phyloP scores from a whole-genome alignment of 2,329 filamentous ascomycete species.

The Metarhizium album region DNA sequence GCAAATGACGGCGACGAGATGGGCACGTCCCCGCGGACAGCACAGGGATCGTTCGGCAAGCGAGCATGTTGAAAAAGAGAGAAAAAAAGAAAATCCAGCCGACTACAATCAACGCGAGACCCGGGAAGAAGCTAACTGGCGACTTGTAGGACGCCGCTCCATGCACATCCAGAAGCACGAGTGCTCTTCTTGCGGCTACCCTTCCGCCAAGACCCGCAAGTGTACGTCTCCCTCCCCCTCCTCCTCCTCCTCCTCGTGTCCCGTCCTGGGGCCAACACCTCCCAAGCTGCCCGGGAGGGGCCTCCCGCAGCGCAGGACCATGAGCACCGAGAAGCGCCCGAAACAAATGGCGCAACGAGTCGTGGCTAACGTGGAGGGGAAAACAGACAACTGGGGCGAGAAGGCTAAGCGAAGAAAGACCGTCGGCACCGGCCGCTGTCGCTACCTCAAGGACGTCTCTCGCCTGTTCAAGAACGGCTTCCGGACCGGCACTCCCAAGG shows the following conservation, averaged over 20 bases:
- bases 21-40: too few relatives aligned
- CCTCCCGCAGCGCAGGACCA: too few relatives aligned
- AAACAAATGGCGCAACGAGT: not conserved
- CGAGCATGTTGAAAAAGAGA: too few relatives aligned
- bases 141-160: constrained; percentile 69
- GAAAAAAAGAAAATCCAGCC: too few relatives aligned
- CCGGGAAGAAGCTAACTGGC: constrained; percentile 12
- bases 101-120: not conserved
- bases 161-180: constrained; percentile 99
- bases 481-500: constrained; percentile 81
- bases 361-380: not conserved
- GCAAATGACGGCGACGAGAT: not conserved
- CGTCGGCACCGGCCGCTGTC: constrained; percentile 91
- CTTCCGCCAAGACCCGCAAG: constrained; percentile 93
- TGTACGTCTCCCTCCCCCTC: constrained; percentile 56
- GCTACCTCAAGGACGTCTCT: constrained; percentile 85
- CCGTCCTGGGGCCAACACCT: too few relatives aligned
- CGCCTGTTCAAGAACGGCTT: constrained; percentile 96
- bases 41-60: too few relatives aligned
- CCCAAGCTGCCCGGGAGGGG: too few relatives aligned
- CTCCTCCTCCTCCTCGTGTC: too few relatives aligned
- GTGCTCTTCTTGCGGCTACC: constrained; percentile 92
- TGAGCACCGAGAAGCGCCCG: too few relatives aligned
- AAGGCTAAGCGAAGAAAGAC: constrained; percentile 99
- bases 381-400: constrained; percentile 95